Evolutionary conservation across 2,329 filamentous ascomycete species (phyloP), one percentile per base, ranked within the genome.

Genomic region (Magnaporthiopsis incrustans): DNA sequence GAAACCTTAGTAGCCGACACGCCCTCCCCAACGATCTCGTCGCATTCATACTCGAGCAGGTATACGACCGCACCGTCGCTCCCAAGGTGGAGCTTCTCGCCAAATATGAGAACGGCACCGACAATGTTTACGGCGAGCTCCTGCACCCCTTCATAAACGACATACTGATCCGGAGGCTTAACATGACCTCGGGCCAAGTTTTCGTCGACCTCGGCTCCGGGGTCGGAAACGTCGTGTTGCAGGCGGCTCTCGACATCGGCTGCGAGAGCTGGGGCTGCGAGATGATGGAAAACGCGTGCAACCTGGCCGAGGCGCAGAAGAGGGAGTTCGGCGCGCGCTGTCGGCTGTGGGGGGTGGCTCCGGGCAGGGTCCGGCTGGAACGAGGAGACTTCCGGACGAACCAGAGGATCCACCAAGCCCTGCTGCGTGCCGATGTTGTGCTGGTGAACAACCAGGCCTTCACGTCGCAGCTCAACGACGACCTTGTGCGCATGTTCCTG

Each of bases 371-470:
- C n/a, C 84, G 87, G 66, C 85, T 99, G 8, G 85, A 94, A 67
- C 81, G 88, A 58, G 95, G 92, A 65, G 91, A 97, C 73, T 97
- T 99, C 71, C 85, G 92, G 12, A 85, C 87, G 68, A 90, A 89
- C 69, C 74, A 83, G 22, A 81, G 82, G 65, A 91, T 97, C 61
- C 82, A 88, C 66, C 82, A 86, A 30, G 88, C 88, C 10, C 82
- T 99, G 61, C 89, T 89, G 74, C 86, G 88, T 64, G 94, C 95
- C 1, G 95, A 99, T 73, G 93, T 98, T n/a, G 86, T 99, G 25
- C 84, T 99, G 32, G 94, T 98, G 70, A 99, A 99, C 80, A 99
- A 99, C 77, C 93, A 98, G 77, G 95, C 92, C 2, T 99, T 99
- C 76, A 93, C 89, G 7, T 89, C 93, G 18, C 83, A 89, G 69